phyloP scores from a whole-genome alignment of 2,329 filamentous ascomycete genomes.

The Lachnellula suecica region DNA sequence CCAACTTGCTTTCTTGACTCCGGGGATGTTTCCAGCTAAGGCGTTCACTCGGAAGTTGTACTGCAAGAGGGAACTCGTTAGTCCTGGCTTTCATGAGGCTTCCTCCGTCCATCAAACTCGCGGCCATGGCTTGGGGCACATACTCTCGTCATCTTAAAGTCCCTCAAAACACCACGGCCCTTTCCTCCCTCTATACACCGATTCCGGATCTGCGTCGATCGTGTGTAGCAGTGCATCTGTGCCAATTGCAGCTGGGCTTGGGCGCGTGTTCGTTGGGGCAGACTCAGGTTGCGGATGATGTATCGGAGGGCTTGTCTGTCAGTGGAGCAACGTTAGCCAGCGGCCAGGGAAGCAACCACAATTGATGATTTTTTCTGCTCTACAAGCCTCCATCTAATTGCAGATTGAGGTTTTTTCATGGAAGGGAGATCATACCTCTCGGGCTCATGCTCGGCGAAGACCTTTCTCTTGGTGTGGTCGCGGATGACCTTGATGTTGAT shows the following conservation, averaged over 20 bases:
- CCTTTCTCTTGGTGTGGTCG: conserved; percentile 95
- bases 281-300: conserved; percentile 87
- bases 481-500: conserved; percentile 85
- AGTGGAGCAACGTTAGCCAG: background rate
- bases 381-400: too few relatives aligned
- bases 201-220: conserved; percentile 91
- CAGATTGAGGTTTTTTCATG: background rate
- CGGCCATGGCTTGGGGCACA: conserved; percentile 37
- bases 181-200: conserved; percentile 91
- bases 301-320: conserved; percentile 87
- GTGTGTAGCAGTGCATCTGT: conserved; percentile 95
- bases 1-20: conserved; percentile 96
- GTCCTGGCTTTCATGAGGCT: conserved; percentile 1
- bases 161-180: conserved; percentile 83
- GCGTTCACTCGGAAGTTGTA: conserved; percentile 93
- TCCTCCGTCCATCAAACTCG: background rate
- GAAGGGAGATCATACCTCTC: conserved; percentile 59
- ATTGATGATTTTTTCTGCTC: too few relatives aligned
- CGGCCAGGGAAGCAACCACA: background rate
- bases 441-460: conserved; percentile 81
- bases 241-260: conserved; percentile 91
- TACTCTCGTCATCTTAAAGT: conserved; percentile 91
- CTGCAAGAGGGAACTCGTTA: conserved; percentile 47
- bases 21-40: conserved; percentile 79
- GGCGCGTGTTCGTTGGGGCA: conserved; percentile 78